A percentile compares a stretch with the other conserved stretches of the same genome.
Conservation (phyloP, 2,329 filamentous ascomycete species). For the Aspergillaceae sp. region DNA sequence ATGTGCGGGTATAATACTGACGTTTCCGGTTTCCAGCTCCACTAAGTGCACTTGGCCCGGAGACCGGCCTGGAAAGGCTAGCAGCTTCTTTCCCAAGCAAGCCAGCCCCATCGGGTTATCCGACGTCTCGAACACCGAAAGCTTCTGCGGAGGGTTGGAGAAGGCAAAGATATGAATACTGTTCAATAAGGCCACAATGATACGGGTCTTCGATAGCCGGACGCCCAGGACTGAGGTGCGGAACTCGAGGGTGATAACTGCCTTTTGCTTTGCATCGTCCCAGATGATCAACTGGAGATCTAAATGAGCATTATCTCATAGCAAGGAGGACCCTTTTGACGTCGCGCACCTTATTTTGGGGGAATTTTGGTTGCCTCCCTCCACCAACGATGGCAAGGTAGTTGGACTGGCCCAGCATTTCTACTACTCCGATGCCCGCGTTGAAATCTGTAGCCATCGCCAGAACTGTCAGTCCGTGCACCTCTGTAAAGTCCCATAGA, state of each 20-base stretch:
- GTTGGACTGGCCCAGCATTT: slow-evolving; percentile 81
- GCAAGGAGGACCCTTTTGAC: too few relatives aligned
- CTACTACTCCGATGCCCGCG: slow-evolving; percentile 69
- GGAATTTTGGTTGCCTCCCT: slow-evolving; percentile 74
- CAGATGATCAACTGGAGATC: slow-evolving; percentile 61
- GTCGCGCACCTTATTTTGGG: slow-evolving; percentile 64
- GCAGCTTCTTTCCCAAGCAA: slow-evolving; percentile 61
- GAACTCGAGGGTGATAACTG: slow-evolving; percentile 67
- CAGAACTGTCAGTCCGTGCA: background rate
- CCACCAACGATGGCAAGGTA: slow-evolving; percentile 86
- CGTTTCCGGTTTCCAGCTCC: slow-evolving; percentile 65
- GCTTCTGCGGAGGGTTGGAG: slow-evolving; percentile 59
- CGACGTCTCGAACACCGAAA: slow-evolving; percentile 73
- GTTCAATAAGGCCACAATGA: slow-evolving; percentile 74
- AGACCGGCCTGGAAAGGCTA: slow-evolving; percentile 82
- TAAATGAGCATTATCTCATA: background rate
- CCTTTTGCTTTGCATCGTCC: slow-evolving; percentile 74
- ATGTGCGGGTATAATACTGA: slow-evolving; percentile 91
- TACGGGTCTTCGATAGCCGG: slow-evolving; percentile 63
- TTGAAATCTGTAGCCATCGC: slow-evolving; percentile 56
- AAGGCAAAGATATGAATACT: slow-evolving; percentile 75
- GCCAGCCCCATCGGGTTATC: slow-evolving; percentile 77
- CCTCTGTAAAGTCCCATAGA: background rate
- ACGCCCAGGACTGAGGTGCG: slow-evolving; percentile 73
- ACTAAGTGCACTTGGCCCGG: slow-evolving; percentile 83